Percentiles rank a stretch among this genome's conserved stretches.
Evolutionary conservation across 495 filamentous ascomycete genomes (phyloP).

Genomic region (Penicillium mononematosum): DNA sequence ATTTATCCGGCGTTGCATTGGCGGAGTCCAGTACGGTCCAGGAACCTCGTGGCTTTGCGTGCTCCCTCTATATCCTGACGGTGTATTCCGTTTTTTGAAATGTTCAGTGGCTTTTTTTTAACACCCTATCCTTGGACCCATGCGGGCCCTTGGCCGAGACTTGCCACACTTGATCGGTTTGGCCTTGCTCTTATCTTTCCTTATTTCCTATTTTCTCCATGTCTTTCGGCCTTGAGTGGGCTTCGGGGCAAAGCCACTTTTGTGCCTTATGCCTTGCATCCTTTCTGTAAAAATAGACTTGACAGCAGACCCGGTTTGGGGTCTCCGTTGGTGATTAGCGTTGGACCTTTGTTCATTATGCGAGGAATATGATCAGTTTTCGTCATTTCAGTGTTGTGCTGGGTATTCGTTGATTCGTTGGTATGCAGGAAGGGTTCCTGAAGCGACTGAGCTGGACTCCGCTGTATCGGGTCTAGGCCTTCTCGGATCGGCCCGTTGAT

Average conservation of each 20-base stretch:
- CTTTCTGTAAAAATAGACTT: slow-evolving; percentile 50
- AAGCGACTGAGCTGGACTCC: slow-evolving; percentile 2
- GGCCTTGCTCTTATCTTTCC: slow-evolving; percentile 18
- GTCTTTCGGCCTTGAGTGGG: slow-evolving; percentile 17
- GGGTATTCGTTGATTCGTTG: background rate
- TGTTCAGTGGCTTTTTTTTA: slow-evolving; percentile 13
- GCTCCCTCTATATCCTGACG: slow-evolving; percentile 27
- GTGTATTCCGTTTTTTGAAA: slow-evolving; percentile 9
- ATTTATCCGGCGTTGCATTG: slow-evolving; percentile 39
- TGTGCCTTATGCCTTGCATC: slow-evolving; percentile 28
- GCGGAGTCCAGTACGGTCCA: slow-evolving; percentile 32
- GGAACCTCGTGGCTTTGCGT: slow-evolving; percentile 27
- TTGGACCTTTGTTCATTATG: slow-evolving; percentile 39
- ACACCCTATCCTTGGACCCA: slow-evolving; percentile 6
- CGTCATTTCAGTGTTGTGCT: slow-evolving; percentile 11
- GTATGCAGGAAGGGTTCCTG: background rate
- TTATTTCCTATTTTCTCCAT: slow-evolving; percentile 20
- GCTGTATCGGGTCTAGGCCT: slow-evolving; percentile 13
- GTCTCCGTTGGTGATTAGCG: slow-evolving; percentile 45
- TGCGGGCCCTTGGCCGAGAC: slow-evolving; percentile 1
- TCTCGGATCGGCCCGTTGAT: slow-evolving; percentile 12
- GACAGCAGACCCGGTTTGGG: slow-evolving; percentile 27
- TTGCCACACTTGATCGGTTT: slow-evolving; percentile 9
- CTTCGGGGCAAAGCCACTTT: slow-evolving; percentile 21
- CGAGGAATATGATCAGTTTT: slow-evolving; percentile 44